A percentile compares a stretch with the other conserved stretches of the same genome.
Conservation (phyloP, 352 stramenopile species). For the Phytopythium helicoides region DNA sequence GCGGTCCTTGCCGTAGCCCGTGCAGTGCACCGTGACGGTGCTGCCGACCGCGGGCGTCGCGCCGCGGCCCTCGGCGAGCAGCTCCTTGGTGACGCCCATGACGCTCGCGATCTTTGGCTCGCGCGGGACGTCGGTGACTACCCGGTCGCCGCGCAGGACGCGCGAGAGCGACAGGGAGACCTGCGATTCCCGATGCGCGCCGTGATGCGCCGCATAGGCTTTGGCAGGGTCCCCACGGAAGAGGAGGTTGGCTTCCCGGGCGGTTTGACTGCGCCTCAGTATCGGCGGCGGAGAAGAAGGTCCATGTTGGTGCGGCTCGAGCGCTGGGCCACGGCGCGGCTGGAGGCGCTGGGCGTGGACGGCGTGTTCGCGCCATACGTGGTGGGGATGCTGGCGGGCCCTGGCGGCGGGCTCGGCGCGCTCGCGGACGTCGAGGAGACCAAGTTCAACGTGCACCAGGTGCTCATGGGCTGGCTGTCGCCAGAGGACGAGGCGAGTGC, state of each 20-base stretch:
- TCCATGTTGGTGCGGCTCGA: conserved; percentile 32
- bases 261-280: too few species aligned
- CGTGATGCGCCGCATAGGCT: not conserved
- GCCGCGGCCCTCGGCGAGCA: conserved; percentile 53
- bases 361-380: conserved; percentile 84
- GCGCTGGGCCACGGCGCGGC: conserved; percentile 57
- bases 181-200: not conserved
- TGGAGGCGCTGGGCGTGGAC: conserved; percentile 75
- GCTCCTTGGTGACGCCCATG: conserved; percentile 74
- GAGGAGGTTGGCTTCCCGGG: not conserved
- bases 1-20: conserved; percentile 73
- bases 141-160: too few species aligned
- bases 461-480: conserved; percentile 83
- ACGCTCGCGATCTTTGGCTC: conserved; percentile 4
- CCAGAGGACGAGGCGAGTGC: conserved; percentile 62
- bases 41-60: conserved; percentile 49
- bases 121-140: not conserved
- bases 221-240: not conserved
- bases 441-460: conserved; percentile 73
- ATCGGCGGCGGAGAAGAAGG: not conserved
- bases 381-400: conserved; percentile 60
- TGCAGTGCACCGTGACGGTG: conserved; percentile 82
- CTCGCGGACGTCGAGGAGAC: conserved; percentile 44
- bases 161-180: not conserved
- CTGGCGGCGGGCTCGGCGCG: conserved; percentile 22